Conservation (phyloP, 257 asterid species). For the Solanum neorickii region DNA sequence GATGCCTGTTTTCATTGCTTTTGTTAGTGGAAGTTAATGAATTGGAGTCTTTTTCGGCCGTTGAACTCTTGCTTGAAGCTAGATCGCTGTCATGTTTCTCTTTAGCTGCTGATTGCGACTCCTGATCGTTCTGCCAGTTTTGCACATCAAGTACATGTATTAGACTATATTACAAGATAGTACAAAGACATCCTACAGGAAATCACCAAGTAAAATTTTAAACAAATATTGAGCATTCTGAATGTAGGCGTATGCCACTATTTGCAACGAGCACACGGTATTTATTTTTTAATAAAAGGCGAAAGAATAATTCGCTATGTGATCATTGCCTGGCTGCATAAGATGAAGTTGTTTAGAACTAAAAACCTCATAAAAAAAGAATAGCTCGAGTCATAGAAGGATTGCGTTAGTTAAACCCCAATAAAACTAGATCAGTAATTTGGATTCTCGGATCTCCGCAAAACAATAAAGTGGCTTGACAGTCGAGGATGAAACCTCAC, state of each 20-base stretch:
- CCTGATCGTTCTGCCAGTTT: slow-evolving; percentile 31
- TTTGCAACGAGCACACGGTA: background rate
- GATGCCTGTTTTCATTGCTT: slow-evolving; percentile 2
- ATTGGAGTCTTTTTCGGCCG: slow-evolving; percentile 9
- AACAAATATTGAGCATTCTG: background rate
- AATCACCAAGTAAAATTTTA: background rate
- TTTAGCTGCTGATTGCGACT: slow-evolving; percentile 9
- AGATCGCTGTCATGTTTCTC: slow-evolving; percentile 5
- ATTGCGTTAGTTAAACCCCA: background rate
- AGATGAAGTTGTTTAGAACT: background rate
- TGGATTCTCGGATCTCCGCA: background rate
- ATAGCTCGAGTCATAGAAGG: background rate
- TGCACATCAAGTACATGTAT: background rate
- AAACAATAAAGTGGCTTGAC: background rate
- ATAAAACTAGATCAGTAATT: background rate
- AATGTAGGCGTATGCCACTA: background rate
- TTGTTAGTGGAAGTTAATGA: slow-evolving; percentile 8
- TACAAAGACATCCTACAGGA: background rate
- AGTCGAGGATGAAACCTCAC: background rate
- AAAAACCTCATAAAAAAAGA: background rate
- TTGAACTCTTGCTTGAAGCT: slow-evolving; percentile 6
- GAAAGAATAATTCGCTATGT: background rate
- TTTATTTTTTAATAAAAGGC: background rate
- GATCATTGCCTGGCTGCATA: background rate
- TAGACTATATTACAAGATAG: background rate